phyloP scores from a whole-genome alignment of 1,139 yeast genomes.

The Sugiyamaella grinbergsii region DNA sequence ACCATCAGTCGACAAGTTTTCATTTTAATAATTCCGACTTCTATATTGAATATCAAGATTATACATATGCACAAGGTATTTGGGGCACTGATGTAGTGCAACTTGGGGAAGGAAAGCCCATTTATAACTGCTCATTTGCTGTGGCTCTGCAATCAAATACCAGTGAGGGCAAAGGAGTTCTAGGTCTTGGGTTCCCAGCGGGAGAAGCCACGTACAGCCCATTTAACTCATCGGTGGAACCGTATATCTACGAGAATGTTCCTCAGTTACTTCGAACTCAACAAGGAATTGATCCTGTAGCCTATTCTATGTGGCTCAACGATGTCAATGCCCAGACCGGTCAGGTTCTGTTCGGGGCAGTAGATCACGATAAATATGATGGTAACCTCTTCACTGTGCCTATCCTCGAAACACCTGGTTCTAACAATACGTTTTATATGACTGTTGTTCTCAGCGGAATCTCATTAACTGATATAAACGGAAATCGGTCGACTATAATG shows the following conservation, averaged over 20 bases:
- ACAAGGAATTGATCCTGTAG: slow-evolving; percentile 50
- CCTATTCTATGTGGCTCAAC: slow-evolving; percentile 56
- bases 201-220: slow-evolving; percentile 35
- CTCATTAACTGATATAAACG: slow-evolving; percentile 19
- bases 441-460: slow-evolving; percentile 28
- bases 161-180: slow-evolving; percentile 47
- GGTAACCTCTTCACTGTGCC: slow-evolving; percentile 48
- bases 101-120: slow-evolving; percentile 43
- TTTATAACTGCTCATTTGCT: slow-evolving; percentile 44
- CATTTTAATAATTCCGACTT: slow-evolving; percentile 27
- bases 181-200: slow-evolving; percentile 44
- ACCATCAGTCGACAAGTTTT: slow-evolving; percentile 22
- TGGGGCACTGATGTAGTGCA: slow-evolving; percentile 52
- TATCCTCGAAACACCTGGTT: slow-evolving; percentile 22
- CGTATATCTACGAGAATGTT: slow-evolving; percentile 42
- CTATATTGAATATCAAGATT: slow-evolving; percentile 35
- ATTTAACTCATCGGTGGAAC: slow-evolving; percentile 21
- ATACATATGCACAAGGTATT: slow-evolving; percentile 47
- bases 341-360: slow-evolving; percentile 57
- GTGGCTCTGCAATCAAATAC: slow-evolving; percentile 50
- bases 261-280: slow-evolving; percentile 52
- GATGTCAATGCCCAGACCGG: slow-evolving; percentile 49
- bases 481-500: slow-evolving; percentile 17
- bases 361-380: slow-evolving; percentile 54
- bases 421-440: slow-evolving; percentile 28